These are phyloP conservation scores for Hypoxylon crocopeplum DNA, from an alignment of 495 filamentous ascomycete genomes.

Conservation along the genomic window DNA sequence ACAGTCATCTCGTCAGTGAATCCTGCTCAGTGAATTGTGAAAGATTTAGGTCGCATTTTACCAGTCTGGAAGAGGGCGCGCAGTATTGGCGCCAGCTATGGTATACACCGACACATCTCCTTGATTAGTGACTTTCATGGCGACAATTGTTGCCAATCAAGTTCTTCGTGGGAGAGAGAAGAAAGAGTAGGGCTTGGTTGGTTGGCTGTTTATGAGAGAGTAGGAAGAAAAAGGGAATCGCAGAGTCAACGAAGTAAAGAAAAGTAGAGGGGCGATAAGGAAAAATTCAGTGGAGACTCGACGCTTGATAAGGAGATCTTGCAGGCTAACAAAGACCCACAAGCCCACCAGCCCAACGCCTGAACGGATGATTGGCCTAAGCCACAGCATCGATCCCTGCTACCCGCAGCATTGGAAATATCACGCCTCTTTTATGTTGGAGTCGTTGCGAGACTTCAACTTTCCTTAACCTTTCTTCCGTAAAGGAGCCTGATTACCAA, in stretches of 20 bases:
- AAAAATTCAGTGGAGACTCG: constrained; percentile 21
- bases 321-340: background rate
- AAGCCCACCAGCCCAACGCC: background rate
- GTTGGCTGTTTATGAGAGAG: too few species aligned
- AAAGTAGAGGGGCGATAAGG: constrained; percentile 37
- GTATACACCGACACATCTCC: constrained; percentile 95
- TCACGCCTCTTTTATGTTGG: background rate
- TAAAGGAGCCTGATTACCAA: too few species aligned
- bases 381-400: constrained; percentile 10
- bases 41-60: constrained; percentile 30
- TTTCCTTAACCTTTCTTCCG: too few species aligned
- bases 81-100: constrained; percentile 88
- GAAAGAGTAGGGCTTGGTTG: background rate
- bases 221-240: constrained; percentile 1
- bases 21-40: background rate
- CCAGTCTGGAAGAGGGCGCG: constrained; percentile 92
- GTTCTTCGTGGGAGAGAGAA: background rate
- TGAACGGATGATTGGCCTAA: constrained; percentile 9
- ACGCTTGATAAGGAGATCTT: constrained; percentile 12
- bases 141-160: constrained; percentile 4
- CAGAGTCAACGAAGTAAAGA: background rate
- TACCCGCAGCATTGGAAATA: too few species aligned
- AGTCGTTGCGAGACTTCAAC: too few species aligned
- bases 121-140: constrained; percentile 50
- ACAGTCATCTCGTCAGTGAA: constrained; percentile 1